phyloP scores from a whole-genome alignment of 805 yeast species.

The Saccharomyces eubayanus region DNA sequence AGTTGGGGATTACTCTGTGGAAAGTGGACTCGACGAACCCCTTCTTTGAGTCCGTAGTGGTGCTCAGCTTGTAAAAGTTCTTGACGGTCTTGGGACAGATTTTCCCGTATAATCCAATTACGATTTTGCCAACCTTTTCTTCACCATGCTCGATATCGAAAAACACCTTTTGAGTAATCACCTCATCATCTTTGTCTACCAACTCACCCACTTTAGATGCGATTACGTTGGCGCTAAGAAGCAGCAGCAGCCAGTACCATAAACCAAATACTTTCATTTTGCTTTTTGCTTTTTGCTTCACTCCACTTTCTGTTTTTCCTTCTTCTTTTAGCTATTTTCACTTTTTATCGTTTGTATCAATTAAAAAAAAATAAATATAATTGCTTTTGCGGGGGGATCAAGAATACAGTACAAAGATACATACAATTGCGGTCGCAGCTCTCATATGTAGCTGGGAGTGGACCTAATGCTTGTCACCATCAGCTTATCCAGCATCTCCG shows the following conservation, averaged over 20 bases:
- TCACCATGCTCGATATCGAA: conserved; percentile 70
- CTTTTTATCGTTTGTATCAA: background rate
- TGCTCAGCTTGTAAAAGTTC: conserved; percentile 84
- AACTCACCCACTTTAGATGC: background rate
- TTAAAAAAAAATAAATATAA: background rate
- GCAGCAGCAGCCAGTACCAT: background rate
- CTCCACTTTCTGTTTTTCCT: background rate
- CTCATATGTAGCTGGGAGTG: conserved; percentile 25
- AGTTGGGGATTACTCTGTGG: conserved; percentile 92
- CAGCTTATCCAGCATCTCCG: conserved; percentile 27
- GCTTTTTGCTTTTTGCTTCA: background rate
- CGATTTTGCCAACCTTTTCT: conserved; percentile 65
- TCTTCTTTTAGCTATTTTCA: background rate
- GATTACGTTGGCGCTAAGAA: background rate
- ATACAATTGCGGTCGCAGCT: background rate
- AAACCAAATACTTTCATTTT: background rate
- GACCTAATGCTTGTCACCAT: conserved; percentile 28
- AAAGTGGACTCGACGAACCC: conserved; percentile 80
- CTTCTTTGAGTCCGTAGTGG: conserved; percentile 80
- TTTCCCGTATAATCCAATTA: conserved; percentile 76
- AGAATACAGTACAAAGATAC: background rate
- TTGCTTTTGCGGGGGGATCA: background rate
- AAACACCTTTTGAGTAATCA: conserved; percentile 42
- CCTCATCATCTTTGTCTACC: background rate
- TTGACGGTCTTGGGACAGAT: conserved; percentile 88